Percentiles rank a stretch among this genome's conserved stretches.
These are phyloP conservation scores for Cyberlindnera japonica DNA, from an alignment of 805 yeast genomes.

Conservation along the genomic window DNA sequence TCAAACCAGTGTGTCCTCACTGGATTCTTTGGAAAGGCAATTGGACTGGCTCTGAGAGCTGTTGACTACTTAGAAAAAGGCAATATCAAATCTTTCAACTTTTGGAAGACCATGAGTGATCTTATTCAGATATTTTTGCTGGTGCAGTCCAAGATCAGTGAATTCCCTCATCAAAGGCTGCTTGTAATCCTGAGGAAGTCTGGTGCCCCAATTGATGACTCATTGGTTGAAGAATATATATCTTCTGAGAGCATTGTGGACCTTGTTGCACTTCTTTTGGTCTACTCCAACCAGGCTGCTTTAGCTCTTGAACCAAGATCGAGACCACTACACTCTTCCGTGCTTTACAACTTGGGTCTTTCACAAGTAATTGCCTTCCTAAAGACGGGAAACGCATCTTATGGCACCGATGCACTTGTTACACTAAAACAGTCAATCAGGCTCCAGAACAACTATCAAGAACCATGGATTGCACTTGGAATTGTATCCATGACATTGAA, in stretches of 20 bases:
- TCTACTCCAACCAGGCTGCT: constrained; percentile 47
- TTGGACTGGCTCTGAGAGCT: constrained; percentile 43
- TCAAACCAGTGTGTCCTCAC: constrained; percentile 47
- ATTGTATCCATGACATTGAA: constrained; percentile 61
- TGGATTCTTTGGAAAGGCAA: constrained; percentile 69
- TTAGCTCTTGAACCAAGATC: constrained; percentile 36
- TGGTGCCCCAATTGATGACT: constrained; percentile 31
- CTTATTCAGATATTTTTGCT: constrained; percentile 49
- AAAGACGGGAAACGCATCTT: constrained; percentile 26
- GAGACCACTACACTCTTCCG: constrained; percentile 50
- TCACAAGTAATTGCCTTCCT: constrained; percentile 49
- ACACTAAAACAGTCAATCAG: constrained; percentile 65
- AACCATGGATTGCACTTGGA: constrained; percentile 83
- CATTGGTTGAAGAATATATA: constrained; percentile 17
- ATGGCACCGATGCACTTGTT: constrained; percentile 50
- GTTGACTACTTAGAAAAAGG: constrained; percentile 41
- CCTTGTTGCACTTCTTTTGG: constrained; percentile 38
- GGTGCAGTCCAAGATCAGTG: constrained; percentile 49
- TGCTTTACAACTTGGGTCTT: constrained; percentile 69
- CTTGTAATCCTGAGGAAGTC: constrained; percentile 23
- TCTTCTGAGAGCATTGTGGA: constrained; percentile 29
- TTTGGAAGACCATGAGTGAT: constrained; percentile 68
- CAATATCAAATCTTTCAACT: constrained; percentile 40
- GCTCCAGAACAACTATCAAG: constrained; percentile 64
- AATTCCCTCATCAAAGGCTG: constrained; percentile 45